Conservation (phyloP, 495 filamentous ascomycete species). For the Pseudomonodictys pantanalensis region DNA sequence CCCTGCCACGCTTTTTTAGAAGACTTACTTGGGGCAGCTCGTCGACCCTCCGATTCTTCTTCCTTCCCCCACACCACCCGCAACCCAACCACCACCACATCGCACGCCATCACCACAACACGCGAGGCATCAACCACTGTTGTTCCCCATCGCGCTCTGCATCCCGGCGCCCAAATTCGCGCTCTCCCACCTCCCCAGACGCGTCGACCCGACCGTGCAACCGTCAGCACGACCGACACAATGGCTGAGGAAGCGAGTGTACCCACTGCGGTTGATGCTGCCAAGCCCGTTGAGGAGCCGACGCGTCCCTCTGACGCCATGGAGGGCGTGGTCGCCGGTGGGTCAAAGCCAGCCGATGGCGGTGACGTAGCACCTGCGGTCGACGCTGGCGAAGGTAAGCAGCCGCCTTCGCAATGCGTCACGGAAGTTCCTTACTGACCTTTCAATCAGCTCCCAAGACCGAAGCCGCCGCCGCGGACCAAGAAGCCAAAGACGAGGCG, state of each 20-base stretch:
- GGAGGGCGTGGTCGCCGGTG: conserved; percentile 2
- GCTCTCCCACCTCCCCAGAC: conserved; percentile 18
- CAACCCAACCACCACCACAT: conserved; percentile 30
- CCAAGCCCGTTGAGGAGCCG: conserved; percentile 19
- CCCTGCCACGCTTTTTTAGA: neutral
- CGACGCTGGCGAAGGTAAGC: conserved; percentile 21
- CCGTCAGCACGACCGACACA: conserved; percentile 23
- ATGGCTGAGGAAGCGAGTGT: conserved; percentile 28
- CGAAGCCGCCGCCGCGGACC: neutral
- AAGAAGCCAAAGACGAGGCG: neutral
- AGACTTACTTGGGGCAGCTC: neutral
- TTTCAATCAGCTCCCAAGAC: neutral
- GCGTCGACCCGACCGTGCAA: conserved; percentile 28
- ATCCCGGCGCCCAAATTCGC: conserved; percentile 12
- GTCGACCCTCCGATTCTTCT: conserved; percentile 5
- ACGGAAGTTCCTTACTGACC: neutral
- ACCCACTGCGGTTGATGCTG: conserved; percentile 10
- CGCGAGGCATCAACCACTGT: conserved; percentile 15
- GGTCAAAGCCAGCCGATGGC: conserved; percentile 5
- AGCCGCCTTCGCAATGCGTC: neutral
- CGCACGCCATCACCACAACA: conserved; percentile 23
- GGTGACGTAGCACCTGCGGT: conserved; percentile 14
- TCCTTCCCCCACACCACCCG: conserved; percentile 20
- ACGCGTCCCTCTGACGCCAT: conserved; percentile 22
- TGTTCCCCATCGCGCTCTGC: conserved; percentile 9